These are phyloP conservation scores for Mallotus repandus DNA, from an alignment of 441 rosid species.

Conservation along the genomic window DNA sequence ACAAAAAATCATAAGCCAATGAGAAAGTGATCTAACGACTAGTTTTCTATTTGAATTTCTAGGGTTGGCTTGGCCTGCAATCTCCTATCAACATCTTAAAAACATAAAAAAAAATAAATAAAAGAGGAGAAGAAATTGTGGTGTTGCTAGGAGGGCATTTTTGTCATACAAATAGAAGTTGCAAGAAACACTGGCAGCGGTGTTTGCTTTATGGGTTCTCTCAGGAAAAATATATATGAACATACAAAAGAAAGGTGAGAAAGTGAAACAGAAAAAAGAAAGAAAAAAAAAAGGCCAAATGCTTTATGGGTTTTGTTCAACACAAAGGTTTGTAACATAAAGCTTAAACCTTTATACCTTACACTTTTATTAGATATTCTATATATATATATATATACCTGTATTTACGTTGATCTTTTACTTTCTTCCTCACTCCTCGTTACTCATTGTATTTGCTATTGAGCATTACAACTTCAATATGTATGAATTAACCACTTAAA, in stretches of 20 bases:
- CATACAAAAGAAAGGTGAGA: slow-evolving; percentile 10
- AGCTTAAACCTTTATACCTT: slow-evolving; percentile 8
- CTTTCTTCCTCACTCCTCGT: not conserved
- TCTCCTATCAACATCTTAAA: too few species aligned
- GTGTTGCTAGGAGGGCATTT: slow-evolving; percentile 7
- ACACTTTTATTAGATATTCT: not conserved
- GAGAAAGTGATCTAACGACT: too few species aligned
- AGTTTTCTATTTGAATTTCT: too few species aligned
- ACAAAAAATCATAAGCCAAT: too few species aligned
- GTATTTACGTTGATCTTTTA: not conserved
- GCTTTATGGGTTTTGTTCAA: slow-evolving; percentile 25
- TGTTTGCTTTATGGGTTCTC: not conserved
- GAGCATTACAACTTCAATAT: slow-evolving; percentile 7
- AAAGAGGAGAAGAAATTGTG: too few species aligned
- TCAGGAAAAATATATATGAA: slow-evolving; percentile 9
- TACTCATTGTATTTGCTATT: not conserved
- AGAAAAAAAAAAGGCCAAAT: slow-evolving; percentile 2
- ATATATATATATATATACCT: too few species aligned
- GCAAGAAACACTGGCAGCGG: not conserved
- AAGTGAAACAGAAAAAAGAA: not conserved
- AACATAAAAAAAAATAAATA: too few species aligned
- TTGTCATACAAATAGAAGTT: not conserved
- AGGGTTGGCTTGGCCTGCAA: too few species aligned
- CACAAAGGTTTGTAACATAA: slow-evolving; percentile 9
- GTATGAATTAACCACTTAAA: not conserved